Base-by-base conservation (phyloP, 2,329 filamentous ascomycete genomes). In the Aaosphaeria pasadenensis region DNA sequence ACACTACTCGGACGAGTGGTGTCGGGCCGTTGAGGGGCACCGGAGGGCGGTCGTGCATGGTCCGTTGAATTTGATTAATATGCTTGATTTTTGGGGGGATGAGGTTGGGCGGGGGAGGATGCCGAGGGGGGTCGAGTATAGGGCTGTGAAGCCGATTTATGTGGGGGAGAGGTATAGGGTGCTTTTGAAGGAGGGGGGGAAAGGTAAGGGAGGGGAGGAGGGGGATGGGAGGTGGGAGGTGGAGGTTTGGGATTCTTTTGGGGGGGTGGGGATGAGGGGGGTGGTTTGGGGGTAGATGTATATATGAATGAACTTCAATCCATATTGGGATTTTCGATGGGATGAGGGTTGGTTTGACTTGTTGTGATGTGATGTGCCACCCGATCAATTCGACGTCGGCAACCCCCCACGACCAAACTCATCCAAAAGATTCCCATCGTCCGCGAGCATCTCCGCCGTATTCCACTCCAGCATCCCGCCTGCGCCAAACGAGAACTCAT, bases 41-140 rank as follows among this genome's bases (percentile, higher is more conserved):
- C 78, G 79, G 3, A 80, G 84, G 51, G 75, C 89, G 29, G 79
- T 99, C 6, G 88, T 97, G 45, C 94, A 97, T 63, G 94, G 94
- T 0, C 92, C 94, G 1, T 74, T 99, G 47, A 85, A 85, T 1
- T 77, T 95, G 36, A 86, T 69, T 41, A 63, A 67, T 17, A 69
- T 69, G 49, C 48, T 69, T 5, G 63, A 69, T 38, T 56, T 69
- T 11, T 69, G 66, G 66, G 50, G 64, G 39, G 66, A 68, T 49
- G 57, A 46, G 29, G 51, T 52, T 11, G 54, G 36, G 36, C 39
- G 39, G 11, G 46, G 32, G 5, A 58, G 57, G 11, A 56, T 54
- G 2, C 66, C 66, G 0, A 61, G 49, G 31, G 59, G 56, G 2
- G 62, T 69, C 31, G 39, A 48, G 1, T 69, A 69, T 49, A 50